Percentiles rank a stretch among this genome's conserved stretches.
phyloP scores from a whole-genome alignment of 1,284 basidiomycete species.

The Sphagnurus paluster region DNA sequence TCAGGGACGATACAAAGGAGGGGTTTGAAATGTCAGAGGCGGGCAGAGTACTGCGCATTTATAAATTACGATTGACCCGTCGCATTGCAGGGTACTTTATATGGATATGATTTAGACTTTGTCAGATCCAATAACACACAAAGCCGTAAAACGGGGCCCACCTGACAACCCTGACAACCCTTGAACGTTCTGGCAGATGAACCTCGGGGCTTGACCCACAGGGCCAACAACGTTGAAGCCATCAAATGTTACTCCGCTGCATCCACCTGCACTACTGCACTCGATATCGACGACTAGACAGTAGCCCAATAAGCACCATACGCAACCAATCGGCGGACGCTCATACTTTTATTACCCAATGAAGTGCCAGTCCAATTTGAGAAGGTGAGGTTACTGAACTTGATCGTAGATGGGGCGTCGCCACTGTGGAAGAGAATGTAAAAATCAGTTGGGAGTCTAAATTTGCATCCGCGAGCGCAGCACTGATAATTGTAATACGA shows the following conservation, averaged over 20 bases:
- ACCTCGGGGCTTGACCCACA: conserved; percentile 34
- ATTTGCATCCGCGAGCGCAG: too few species aligned
- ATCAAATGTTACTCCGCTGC: conserved; percentile 44
- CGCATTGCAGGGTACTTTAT: conserved; percentile 20
- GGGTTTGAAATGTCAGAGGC: too few species aligned
- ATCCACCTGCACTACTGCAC: conserved; percentile 53
- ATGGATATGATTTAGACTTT: too few species aligned
- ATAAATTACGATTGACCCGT: conserved; percentile 18
- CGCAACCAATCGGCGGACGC: not conserved
- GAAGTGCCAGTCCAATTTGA: conserved; percentile 51
- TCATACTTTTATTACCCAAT: conserved; percentile 41
- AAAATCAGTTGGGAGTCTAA: too few species aligned
- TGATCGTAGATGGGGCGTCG: conserved; percentile 49
- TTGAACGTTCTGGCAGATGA: conserved; percentile 49
- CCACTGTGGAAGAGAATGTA: conserved; percentile 33
- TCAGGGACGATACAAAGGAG: too few species aligned
- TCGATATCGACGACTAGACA: conserved; percentile 51
- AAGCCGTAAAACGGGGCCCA: conserved; percentile 13
- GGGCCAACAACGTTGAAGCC: conserved; percentile 42
- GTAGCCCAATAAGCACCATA: not conserved
- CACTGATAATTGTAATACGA: not conserved
- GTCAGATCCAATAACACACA: not conserved
- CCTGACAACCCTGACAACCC: conserved; percentile 40
- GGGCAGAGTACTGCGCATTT: too few species aligned
- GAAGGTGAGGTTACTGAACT: conserved; percentile 50